Base-by-base conservation (phyloP, 1,284 basidiomycete genomes). In the Trichosporon sp. region DNA sequence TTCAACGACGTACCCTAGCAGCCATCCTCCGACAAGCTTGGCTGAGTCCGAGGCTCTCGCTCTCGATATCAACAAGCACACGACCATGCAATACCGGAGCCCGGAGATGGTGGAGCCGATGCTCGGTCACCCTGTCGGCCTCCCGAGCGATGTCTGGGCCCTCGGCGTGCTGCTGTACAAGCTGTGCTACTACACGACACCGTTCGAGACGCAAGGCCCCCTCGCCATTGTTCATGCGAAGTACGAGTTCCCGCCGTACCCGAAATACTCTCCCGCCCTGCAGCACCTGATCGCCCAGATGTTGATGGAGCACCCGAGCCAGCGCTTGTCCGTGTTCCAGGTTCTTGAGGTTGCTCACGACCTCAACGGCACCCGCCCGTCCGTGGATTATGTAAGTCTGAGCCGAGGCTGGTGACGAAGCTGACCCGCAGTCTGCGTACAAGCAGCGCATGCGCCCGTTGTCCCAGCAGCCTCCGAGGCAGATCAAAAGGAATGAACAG, bases 111-210 rank as follows among this genome's bases (percentile, higher is more conserved):
- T 99, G 32, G 96, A 99, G 66, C 82, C 82, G 7, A 78, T 83
- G 76, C 68, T 83, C 21, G 81, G 81, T 1, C 72, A 76, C 68
- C 77, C 82, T 3, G 80, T 83, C 2, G 82, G 82, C 5, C 68
- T 83, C 15, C 81, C 82, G 13, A 79, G 93, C 66, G 90, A 91
- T 76, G 87, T 92, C 1, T 92, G 90, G 90, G 90, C 90, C 0
- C 84, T 92, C 27, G 90, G 90, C 34, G 90, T 91, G 23, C 81
- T 92, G 18, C 85, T 92, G 11, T 92, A 92, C 85, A 92, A 92
- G 82, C 86, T 88, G 7, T 99, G 97, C 84, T 99, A 98, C 84
- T 99, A 99, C 83, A 99, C 96, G 0, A 99, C 97, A 0, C 97
- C 97, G 0, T 98, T 98, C 74, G 97, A 95, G 84, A 96, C 96